These are phyloP conservation scores for Eimeria necatrix DNA, from an alignment of 169 alveolate species.

Conservation along the genomic window DNA sequence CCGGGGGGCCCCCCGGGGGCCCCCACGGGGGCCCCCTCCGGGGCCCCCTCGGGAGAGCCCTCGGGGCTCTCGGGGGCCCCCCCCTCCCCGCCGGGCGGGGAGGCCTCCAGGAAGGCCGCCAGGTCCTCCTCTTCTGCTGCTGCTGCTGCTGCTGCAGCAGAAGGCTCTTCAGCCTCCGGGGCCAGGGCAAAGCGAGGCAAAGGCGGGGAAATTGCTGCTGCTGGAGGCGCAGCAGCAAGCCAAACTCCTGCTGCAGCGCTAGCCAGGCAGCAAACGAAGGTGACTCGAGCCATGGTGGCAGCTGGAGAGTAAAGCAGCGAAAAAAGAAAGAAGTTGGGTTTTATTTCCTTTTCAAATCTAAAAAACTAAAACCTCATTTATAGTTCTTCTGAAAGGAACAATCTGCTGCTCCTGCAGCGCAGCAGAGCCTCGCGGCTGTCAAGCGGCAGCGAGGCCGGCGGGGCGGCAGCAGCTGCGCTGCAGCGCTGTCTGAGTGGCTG, in stretches of 20 bases:
- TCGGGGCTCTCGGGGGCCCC: neutral
- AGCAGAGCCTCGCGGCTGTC: no score
- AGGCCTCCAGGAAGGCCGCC: neutral
- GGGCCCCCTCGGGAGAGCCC: neutral
- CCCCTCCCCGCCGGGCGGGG: neutral
- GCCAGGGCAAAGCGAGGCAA: neutral
- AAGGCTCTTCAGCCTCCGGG: neutral
- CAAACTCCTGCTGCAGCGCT: neutral
- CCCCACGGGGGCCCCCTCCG: slow-evolving; percentile 6
- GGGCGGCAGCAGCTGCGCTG: neutral
- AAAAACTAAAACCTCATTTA: no score
- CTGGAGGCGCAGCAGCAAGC: neutral
- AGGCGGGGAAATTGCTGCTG: neutral
- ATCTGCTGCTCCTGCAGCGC: no score
- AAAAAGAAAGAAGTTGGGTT: no score
- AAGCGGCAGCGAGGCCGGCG: no score
- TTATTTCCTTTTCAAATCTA: no score
- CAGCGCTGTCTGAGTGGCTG: neutral
- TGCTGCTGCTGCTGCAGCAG: neutral
- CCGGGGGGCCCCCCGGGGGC: neutral
- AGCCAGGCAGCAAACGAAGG: no score
- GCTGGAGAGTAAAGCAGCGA: no score
- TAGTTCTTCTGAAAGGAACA: no score
- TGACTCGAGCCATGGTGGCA: neutral
- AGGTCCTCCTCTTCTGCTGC: neutral